Evolutionary conservation across 2,329 filamentous ascomycete genomes (phyloP).

Genomic region (Immersiporthe knoxdaviesiana): DNA sequence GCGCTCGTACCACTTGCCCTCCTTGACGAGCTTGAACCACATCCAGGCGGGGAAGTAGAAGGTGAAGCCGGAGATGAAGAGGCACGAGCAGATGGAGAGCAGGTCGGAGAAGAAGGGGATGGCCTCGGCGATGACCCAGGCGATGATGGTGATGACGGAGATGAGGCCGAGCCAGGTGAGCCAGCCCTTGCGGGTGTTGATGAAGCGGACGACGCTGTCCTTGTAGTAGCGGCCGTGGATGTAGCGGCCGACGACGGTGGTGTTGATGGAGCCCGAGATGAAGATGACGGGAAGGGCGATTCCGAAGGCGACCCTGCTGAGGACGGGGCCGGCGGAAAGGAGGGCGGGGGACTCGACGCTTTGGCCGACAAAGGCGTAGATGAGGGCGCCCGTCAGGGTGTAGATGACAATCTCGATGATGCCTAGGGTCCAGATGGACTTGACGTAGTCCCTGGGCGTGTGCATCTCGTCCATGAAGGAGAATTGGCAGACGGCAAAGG

Average conservation of each 20-base stretch:
- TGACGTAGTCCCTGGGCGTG: conserved; percentile 49
- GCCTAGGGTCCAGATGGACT: conserved; percentile 65
- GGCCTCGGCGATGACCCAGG: conserved; percentile 72
- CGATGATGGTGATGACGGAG: conserved; percentile 60
- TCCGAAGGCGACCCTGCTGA: conserved; percentile 71
- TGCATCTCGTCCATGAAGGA: conserved; percentile 60
- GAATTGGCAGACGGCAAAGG: conserved; percentile 57
- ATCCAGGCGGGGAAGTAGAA: conserved; percentile 41
- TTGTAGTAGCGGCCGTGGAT: conserved; percentile 51
- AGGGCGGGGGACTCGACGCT: conserved; percentile 69
- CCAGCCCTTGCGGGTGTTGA: conserved; percentile 55
- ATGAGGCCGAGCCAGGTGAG: conserved; percentile 60
- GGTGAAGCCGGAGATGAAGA: conserved; percentile 54
- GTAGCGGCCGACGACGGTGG: conserved; percentile 50
- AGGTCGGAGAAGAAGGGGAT: conserved; percentile 75
- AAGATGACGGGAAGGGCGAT: conserved; percentile 74
- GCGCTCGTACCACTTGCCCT: conserved; percentile 36
- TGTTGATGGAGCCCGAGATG: conserved; percentile 73
- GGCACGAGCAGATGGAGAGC: conserved; percentile 56
- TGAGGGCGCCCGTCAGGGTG: conserved; percentile 65
- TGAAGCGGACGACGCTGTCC: conserved; percentile 47
- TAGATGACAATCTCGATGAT: conserved; percentile 67
- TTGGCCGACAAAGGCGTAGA: conserved; percentile 70
- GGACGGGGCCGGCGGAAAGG: conserved; percentile 60
- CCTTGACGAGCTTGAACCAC: conserved; percentile 40